Percentiles rank a stretch among this genome's conserved stretches.
These are phyloP conservation scores for Colletotrichum echinochloae DNA, from an alignment of 2,329 filamentous ascomycete genomes.

Conservation along the genomic window DNA sequence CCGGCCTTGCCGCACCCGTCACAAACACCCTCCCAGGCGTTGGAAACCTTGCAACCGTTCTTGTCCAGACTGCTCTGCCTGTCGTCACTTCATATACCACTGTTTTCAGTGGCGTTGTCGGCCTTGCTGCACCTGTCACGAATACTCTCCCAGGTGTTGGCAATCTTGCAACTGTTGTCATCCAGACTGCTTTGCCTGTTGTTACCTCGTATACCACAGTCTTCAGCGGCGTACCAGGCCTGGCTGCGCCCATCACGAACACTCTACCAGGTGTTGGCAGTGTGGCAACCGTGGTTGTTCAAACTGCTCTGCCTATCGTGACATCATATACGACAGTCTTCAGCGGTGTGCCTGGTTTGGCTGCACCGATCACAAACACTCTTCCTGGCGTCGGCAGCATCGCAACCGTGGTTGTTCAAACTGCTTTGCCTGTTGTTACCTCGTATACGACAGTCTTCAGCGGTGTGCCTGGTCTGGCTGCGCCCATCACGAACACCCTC, in stretches of 20 bases:
- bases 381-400: neutral
- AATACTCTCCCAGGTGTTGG: slow-evolving; percentile 3
- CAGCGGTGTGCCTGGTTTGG: neutral
- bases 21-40: neutral
- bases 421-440: neutral
- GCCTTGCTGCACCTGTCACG: neutral
- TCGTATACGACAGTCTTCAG: slow-evolving; percentile 15
- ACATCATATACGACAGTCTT: slow-evolving; percentile 14
- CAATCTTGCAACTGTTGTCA: slow-evolving; percentile 6
- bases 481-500: slow-evolving; percentile 5
- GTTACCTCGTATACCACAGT: slow-evolving; percentile 10
- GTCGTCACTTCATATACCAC: neutral
- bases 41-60: neutral
- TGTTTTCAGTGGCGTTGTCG: neutral
- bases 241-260: neutral
- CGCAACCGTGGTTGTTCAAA: neutral
- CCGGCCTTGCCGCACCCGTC: neutral
- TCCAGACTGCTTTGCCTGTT: slow-evolving; percentile 17
- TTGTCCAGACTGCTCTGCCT: neutral
- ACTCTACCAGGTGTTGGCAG: neutral
- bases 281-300: neutral
- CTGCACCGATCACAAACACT: neutral
- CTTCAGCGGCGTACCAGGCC: neutral
- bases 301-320: slow-evolving; percentile 1
- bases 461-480: slow-evolving; percentile 3